Percentiles rank a stretch among this genome's conserved stretches.
phyloP scores from a whole-genome alignment of 106 monocot species.

The Dendrobium catenatum region DNA sequence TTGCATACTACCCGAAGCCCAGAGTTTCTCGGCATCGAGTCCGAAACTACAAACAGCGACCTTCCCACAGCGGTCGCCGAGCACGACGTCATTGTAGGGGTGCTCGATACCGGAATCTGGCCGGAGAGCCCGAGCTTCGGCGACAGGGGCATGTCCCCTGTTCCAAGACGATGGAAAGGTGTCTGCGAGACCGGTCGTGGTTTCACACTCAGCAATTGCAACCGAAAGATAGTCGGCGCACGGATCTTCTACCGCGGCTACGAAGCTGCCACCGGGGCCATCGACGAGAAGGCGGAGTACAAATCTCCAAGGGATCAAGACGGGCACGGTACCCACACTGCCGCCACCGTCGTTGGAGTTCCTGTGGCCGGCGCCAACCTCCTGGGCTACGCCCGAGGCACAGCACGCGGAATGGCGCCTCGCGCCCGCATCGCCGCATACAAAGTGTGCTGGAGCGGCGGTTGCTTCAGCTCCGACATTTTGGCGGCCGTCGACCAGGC shows the following conservation, averaged over 20 bases:
- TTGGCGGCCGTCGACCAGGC: slow-evolving; percentile 75
- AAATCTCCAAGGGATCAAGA: slow-evolving; percentile 80
- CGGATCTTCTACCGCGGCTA: slow-evolving; percentile 76
- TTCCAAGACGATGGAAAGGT: slow-evolving; percentile 58
- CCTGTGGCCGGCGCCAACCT: slow-evolving; percentile 55
- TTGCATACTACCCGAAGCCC: slow-evolving; percentile 81
- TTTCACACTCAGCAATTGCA: slow-evolving; percentile 48
- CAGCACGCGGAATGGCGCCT: slow-evolving; percentile 83
- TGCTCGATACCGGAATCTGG: slow-evolving; percentile 87
- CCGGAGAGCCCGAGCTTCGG: slow-evolving; percentile 82
- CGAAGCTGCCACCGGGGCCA: slow-evolving; percentile 56
- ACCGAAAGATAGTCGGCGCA: slow-evolving; percentile 73
- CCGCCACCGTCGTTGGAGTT: slow-evolving; percentile 63
- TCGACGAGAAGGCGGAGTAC: slow-evolving; percentile 56
- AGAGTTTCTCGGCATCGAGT: slow-evolving; percentile 53
- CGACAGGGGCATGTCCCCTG: slow-evolving; percentile 43
- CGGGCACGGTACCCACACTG: slow-evolving; percentile 96
- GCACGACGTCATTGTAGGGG: slow-evolving; percentile 63
- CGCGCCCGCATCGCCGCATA: slow-evolving; percentile 68
- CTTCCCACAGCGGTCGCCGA: slow-evolving; percentile 27
- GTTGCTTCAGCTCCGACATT: slow-evolving; percentile 88
- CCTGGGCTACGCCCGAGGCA: slow-evolving; percentile 63
- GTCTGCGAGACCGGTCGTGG: slow-evolving; percentile 52
- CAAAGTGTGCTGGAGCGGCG: slow-evolving; percentile 87
- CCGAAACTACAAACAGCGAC: slow-evolving; percentile 18